phyloP scores from a whole-genome alignment of 2,329 filamentous ascomycete genomes.

The Westerdykella sp. region DNA sequence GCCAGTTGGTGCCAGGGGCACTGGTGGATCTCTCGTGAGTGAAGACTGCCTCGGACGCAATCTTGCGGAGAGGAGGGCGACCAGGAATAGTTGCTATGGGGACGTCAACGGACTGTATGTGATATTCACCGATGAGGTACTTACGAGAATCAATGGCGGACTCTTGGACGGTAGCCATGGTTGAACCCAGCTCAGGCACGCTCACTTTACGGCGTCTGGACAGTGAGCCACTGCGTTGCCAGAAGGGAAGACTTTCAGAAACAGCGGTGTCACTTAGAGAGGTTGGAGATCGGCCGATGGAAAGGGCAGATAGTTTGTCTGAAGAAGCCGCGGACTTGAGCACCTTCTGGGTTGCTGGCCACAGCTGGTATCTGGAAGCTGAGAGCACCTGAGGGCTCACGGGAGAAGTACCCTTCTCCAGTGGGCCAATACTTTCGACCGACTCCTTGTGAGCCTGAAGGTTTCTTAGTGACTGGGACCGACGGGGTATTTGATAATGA shows the following conservation, averaged over 20 bases:
- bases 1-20: slow-evolving; percentile 35
- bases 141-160: slow-evolving; percentile 37
- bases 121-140: slow-evolving; percentile 6
- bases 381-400: slow-evolving; percentile 18
- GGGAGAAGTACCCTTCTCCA: slow-evolving; percentile 27
- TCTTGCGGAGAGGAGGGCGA: slow-evolving; percentile 34
- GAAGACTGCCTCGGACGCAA: slow-evolving; percentile 25
- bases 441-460: slow-evolving; percentile 25
- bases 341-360: slow-evolving; percentile 19
- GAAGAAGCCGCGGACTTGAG: slow-evolving; percentile 7
- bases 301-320: slow-evolving; percentile 33
- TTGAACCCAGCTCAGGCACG: slow-evolving; percentile 34
- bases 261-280: slow-evolving; percentile 38
- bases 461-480: slow-evolving; percentile 31
- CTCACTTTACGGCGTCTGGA: slow-evolving; percentile 38
- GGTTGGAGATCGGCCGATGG: slow-evolving; percentile 34
- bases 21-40: slow-evolving; percentile 37
- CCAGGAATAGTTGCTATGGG: slow-evolving; percentile 37
- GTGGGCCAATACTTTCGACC: slow-evolving; percentile 9
- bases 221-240: slow-evolving; percentile 34
- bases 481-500: slow-evolving; percentile 26
- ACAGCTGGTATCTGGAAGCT: slow-evolving; percentile 30
- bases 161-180: slow-evolving; percentile 38
- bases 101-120: background rate
- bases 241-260: slow-evolving; percentile 27